Percentiles rank a stretch among this genome's conserved stretches.
Evolutionary conservation across 1,139 yeast genomes (phyloP).

Genomic region (Magnusiomyces clavatus): DNA sequence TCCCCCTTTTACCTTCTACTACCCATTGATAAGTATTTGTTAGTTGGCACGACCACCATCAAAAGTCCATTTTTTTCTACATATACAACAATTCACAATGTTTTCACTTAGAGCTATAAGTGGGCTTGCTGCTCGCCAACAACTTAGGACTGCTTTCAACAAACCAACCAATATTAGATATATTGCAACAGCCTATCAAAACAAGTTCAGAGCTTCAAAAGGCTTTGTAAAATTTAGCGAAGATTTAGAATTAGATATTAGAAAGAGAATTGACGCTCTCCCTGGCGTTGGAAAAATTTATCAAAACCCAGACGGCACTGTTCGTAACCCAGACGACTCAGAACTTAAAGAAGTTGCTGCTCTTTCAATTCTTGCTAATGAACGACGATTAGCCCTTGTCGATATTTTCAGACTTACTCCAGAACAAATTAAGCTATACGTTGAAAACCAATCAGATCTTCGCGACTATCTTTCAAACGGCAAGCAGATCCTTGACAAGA

Average conservation of each 20-base stretch:
- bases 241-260: conserved; percentile 28
- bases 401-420: conserved; percentile 51
- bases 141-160: conserved; percentile 1
- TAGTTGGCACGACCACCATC: too few species aligned
- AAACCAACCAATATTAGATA: conserved; percentile 9
- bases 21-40: too few species aligned
- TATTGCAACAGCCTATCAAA: conserved; percentile 11
- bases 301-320: conserved; percentile 71
- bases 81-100: conserved; percentile 5
- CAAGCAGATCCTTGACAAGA: conserved; percentile 69
- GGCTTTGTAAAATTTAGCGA: conserved; percentile 20
- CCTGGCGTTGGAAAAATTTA: conserved; percentile 39
- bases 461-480: conserved; percentile 48
- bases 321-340: conserved; percentile 60
- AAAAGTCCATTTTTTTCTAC: neutral
- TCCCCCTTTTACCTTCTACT: too few species aligned
- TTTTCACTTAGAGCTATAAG: conserved; percentile 14
- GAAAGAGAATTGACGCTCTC: conserved; percentile 24
- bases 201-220: conserved; percentile 11
- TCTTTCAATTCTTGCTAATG: conserved; percentile 53
- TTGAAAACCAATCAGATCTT: conserved; percentile 59
- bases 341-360: conserved; percentile 72
- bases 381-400: conserved; percentile 53
- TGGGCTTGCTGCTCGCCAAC: conserved; percentile 11
- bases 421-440: conserved; percentile 51